Evolutionary conservation across 495 filamentous ascomycete genomes (phyloP).

Genomic region (Friedmanniomyces endolithicus): DNA sequence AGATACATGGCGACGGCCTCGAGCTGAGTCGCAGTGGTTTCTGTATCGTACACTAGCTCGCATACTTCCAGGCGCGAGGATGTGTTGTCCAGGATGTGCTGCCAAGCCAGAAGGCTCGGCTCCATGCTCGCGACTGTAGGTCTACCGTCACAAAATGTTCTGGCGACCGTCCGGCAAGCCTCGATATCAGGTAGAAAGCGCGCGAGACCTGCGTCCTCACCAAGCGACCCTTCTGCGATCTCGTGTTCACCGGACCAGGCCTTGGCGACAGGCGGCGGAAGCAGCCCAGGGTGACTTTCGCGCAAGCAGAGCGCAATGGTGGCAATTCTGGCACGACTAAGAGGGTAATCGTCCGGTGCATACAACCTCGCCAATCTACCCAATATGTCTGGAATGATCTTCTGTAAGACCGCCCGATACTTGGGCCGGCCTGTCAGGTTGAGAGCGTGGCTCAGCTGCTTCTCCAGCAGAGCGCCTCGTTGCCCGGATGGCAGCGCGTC

Average conservation of each 20-base stretch:
- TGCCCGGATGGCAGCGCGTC: conserved; percentile 15
- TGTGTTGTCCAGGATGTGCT: conserved; percentile 37
- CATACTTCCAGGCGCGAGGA: conserved; percentile 39
- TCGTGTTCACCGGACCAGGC: background rate
- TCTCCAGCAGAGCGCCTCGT: conserved; percentile 41
- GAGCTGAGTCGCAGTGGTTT: conserved; percentile 49
- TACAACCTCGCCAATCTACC: conserved; percentile 21
- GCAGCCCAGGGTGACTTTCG: background rate
- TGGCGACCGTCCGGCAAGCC: conserved; percentile 41
- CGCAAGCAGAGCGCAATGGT: conserved; percentile 17
- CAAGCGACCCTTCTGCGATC: conserved; percentile 21
- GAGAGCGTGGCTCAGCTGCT: conserved; percentile 34
- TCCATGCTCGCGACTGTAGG: conserved; percentile 40
- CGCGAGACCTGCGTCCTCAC: conserved; percentile 43
- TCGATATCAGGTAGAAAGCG: conserved; percentile 45
- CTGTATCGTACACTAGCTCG: conserved; percentile 48
- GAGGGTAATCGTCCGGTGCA: conserved; percentile 17
- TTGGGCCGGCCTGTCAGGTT: conserved; percentile 1
- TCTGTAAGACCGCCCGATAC: conserved; percentile 1
- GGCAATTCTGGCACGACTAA: conserved; percentile 24
- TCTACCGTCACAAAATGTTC: conserved; percentile 35
- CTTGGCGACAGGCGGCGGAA: background rate
- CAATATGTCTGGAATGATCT: conserved; percentile 1
- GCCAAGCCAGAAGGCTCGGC: conserved; percentile 39
- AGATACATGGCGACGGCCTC: conserved; percentile 63